Evolutionary conservation across 306 rosid species (phyloP), one percentile per base, ranked within the genome.

Genomic region (Cicer arietinum): DNA sequence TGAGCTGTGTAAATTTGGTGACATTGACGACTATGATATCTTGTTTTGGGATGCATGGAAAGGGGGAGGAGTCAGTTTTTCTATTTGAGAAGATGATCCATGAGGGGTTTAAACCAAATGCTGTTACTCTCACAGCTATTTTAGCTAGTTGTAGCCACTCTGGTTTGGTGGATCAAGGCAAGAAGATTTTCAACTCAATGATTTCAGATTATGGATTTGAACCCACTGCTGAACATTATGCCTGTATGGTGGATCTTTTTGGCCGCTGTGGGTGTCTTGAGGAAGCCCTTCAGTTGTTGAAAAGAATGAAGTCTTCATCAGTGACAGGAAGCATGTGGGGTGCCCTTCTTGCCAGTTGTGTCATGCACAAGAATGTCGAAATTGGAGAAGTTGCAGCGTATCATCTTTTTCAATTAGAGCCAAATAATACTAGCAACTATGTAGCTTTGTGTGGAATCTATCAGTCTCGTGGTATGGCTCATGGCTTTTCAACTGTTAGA

Each of bases 1-100:
- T 89, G 85, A 4, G 13, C 30, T 44, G 39, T 3, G 40, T 80
- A 68, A 89, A 86, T 79, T n/a, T 84, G 62, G 75, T 91, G 44
- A 84, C 97, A 7, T 89, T 89, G 92, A 91, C 97, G 7, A 44
- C 94, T 40, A 80, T 91, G 94, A 87, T 89, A 75, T 91, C 91
- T 70, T 87, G 89, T 79, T 83, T 75, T 77, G 92, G 90, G 62
- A 73, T 81, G 51, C 90, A 91, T 77, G 97, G 97, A n/a, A 86
- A 74, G 60, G 94, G 91, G 17, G 84, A 80, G 74, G 89, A 87
- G 64, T 87, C 94, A 0, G 61, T 91, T 67, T 22, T 46, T 54
- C 62, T 89, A 54, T 89, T 77, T 68, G 64, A 76, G 86, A 81
- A 86, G 82, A 86, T 87, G 89, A 74, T 72, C 47, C 46, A 64